Evolutionary conservation across 116 monocot genomes (phyloP).

Genomic region (Zostera marina): DNA sequence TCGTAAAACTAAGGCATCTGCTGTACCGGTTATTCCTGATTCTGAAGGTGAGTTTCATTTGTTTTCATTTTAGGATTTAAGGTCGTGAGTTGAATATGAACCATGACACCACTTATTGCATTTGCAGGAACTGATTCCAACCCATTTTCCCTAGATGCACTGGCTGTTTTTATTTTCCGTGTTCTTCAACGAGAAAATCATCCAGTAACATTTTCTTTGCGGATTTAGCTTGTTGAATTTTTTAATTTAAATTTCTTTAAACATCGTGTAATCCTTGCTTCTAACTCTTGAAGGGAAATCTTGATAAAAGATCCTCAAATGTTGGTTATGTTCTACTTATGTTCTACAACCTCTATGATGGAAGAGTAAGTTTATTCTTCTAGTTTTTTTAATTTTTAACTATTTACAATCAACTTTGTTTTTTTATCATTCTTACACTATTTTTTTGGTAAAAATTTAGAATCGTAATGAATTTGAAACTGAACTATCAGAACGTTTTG

Average conservation of each 20-base stretch:
- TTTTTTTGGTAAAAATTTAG: slow-evolving; percentile 20
- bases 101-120: background rate
- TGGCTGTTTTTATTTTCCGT: slow-evolving; percentile 91
- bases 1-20: slow-evolving; percentile 59
- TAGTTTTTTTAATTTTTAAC: no score
- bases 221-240: background rate
- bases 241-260: background rate
- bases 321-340: slow-evolving; percentile 93
- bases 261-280: background rate
- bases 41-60: slow-evolving; percentile 54
- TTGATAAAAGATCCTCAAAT: slow-evolving; percentile 81
- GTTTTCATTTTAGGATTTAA: background rate
- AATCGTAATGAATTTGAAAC: slow-evolving; percentile 75
- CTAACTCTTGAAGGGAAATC: slow-evolving; percentile 50
- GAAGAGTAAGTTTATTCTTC: slow-evolving; percentile 52
- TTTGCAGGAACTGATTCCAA: slow-evolving; percentile 75
- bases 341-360: slow-evolving; percentile 95
- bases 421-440: background rate
- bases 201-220: slow-evolving; percentile 35
- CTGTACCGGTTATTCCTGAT: slow-evolving; percentile 83
- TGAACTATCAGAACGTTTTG: slow-evolving; percentile 78
- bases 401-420: background rate
- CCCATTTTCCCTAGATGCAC: slow-evolving; percentile 95
- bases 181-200: slow-evolving; percentile 92
- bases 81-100: background rate